Evolutionary conservation across 441 rosid species (phyloP), one percentile per base, ranked within the genome.

Genomic region (Syzygium syzygioides): DNA sequence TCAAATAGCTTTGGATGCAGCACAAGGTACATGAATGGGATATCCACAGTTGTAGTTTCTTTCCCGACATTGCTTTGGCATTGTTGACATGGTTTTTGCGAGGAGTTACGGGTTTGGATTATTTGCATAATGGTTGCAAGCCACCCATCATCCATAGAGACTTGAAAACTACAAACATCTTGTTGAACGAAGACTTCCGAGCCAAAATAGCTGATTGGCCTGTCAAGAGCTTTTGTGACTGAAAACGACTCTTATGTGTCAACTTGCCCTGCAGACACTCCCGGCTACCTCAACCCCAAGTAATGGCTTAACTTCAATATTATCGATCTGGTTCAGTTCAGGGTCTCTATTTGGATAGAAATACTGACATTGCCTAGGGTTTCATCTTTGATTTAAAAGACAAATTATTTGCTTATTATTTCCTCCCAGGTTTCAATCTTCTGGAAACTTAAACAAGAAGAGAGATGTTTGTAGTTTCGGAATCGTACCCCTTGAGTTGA

Each of bases 131-230:
- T 41, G 86, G 89, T 23, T 87, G 89, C 52, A 87, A 55, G 37
- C 89, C 86, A 5, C 71, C 89, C 14, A 87, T 87, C 37, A 55
- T 87, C 53, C 89, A 87, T 20, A 76, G 89, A 55, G 86, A 87
- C 34, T 20, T 87, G 68, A 87, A 87, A 19, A 23, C 86, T 55
- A 4, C 89, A 6, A 87, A 87, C 4, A 87, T 87, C 41, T 41
- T 87, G 19, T 55, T 87, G 68, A 79, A 87, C 8, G 68, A 76
- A 55, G 26, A 79, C 28, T 30, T 87, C 66, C 85, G 26, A 76
- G 86, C 88, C 32, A 87, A 87, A 55, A 87, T 87, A 32, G 88
- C 86, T 18, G 88, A 87, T 87, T 54, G 86, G 88, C 41, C 28
- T 87, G 2, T 87, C 88, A 13, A 87, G 50, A 68, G 54, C 62